A percentile compares a stretch with the other conserved stretches of the same genome.
phyloP scores from a whole-genome alignment of 805 yeast species.

The Tetrapisispora namnaoensis region DNA sequence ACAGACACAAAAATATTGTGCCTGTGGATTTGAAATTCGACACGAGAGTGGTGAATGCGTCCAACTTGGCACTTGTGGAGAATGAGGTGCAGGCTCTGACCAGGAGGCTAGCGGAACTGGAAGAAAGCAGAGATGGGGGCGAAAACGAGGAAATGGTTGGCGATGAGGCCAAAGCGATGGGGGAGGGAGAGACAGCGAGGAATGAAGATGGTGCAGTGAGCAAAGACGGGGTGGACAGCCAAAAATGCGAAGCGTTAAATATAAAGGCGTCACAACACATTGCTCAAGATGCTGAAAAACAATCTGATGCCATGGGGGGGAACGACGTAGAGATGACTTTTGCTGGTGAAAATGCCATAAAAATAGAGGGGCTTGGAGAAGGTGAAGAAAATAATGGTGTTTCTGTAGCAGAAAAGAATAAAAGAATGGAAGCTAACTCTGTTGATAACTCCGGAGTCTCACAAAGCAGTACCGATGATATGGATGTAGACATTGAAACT shows the following conservation, averaged over 20 bases:
- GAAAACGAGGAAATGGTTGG: not conserved
- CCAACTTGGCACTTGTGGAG: not conserved
- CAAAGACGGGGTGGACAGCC: not conserved
- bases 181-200: not conserved
- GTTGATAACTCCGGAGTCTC: not conserved
- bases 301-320: not conserved
- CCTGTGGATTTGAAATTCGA: slow-evolving; percentile 1
- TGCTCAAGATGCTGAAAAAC: not conserved
- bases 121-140: not conserved
- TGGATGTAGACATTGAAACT: not conserved
- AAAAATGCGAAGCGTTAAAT: no score
- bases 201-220: not conserved
- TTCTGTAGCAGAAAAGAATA: not conserved
- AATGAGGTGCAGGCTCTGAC: not conserved
- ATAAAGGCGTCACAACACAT: not conserved
- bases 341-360: not conserved
- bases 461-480: not conserved
- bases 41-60: not conserved
- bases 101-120: not conserved
- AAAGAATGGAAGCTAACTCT: not conserved
- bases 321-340: not conserved
- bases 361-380: not conserved
- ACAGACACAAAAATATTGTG: not conserved
- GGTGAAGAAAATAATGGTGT: not conserved
- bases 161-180: not conserved